phyloP scores from a whole-genome alignment of 192 early-diverging fungal genomes.

The Globomyces pollinis-pini region DNA sequence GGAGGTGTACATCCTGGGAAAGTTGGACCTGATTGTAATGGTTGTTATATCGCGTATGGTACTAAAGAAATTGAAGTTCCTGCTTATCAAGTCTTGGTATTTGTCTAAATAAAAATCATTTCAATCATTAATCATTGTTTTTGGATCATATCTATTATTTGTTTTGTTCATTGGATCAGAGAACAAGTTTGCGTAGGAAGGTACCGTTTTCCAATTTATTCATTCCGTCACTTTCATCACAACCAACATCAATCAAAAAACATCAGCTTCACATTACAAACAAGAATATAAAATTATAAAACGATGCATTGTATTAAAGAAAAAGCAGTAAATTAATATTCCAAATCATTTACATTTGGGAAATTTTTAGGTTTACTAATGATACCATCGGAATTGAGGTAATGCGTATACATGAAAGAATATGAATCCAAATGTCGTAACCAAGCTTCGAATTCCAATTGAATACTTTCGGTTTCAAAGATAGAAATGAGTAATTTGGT shows the following conservation, averaged over 20 bases:
- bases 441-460: background rate
- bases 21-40: background rate
- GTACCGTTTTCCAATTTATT: no score
- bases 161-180: no score
- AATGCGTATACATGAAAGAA: background rate
- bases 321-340: no score
- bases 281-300: no score
- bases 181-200: no score
- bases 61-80: background rate
- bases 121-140: no score
- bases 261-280: no score
- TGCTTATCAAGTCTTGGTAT: background rate
- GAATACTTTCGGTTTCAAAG: background rate
- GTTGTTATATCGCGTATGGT: background rate
- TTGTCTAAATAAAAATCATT: background rate
- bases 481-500: background rate
- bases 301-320: no score
- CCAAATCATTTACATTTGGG: no score
- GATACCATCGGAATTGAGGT: background rate
- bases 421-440: background rate
- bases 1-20: background rate
- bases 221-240: no score
- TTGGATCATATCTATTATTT: no score
- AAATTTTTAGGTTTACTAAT: background rate
- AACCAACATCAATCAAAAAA: no score